These are phyloP conservation scores for Populus ilicifolia DNA, from an alignment of 345 rosid species.

Conservation along the genomic window DNA sequence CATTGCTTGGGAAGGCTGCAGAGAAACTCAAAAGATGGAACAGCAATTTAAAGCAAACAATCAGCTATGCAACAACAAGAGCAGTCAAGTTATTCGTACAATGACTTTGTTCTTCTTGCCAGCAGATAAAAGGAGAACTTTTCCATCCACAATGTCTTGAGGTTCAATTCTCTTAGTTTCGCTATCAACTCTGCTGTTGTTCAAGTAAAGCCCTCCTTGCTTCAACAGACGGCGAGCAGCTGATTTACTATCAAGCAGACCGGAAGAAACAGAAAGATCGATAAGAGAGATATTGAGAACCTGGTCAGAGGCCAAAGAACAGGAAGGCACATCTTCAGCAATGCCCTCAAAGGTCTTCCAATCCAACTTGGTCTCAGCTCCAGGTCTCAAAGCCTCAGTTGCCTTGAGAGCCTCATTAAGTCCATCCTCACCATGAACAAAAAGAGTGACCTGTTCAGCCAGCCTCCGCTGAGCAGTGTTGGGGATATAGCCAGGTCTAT, in stretches of 20 bases:
- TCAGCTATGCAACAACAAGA: background rate
- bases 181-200: constrained; percentile 72
- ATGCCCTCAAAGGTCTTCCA: constrained; percentile 82
- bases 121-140: constrained; percentile 81
- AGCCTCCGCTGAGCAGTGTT: constrained; percentile 68
- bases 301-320: constrained; percentile 54
- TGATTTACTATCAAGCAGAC: constrained; percentile 82
- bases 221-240: constrained; percentile 77
- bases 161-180: constrained; percentile 67
- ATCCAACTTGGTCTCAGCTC: constrained; percentile 84
- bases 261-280: constrained; percentile 72
- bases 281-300: constrained; percentile 52
- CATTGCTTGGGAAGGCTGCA: background rate
- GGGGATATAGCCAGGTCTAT: constrained; percentile 61
- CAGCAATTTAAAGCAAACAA: background rate
- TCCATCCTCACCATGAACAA: constrained; percentile 91
- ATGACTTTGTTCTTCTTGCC: constrained; percentile 96
- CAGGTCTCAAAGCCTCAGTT: constrained; percentile 87
- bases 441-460: constrained; percentile 85
- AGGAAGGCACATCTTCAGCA: constrained; percentile 83
- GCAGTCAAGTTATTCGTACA: constrained; percentile 60
- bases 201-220: constrained; percentile 96
- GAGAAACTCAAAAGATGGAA: background rate
- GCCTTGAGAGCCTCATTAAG: constrained; percentile 84
- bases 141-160: constrained; percentile 76